These are phyloP conservation scores for Penicillium sp. DNA, from an alignment of 2,329 filamentous ascomycete genomes.

Conservation along the genomic window DNA sequence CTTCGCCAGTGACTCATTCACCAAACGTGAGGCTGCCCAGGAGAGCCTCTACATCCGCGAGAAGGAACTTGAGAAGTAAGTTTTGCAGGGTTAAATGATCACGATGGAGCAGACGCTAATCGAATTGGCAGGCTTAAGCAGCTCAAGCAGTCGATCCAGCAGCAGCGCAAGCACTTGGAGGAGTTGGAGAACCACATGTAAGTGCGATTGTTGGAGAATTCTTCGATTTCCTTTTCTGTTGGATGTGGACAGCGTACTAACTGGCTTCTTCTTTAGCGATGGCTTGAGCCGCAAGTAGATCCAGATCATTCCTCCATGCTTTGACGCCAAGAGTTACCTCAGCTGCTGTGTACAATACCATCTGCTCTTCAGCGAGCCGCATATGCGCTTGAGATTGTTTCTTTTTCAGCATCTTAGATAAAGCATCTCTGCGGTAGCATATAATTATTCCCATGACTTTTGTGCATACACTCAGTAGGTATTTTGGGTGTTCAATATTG, in stretches of 20 bases:
- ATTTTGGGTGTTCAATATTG: too few species aligned
- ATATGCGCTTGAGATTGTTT: neutral
- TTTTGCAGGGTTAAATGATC: neutral
- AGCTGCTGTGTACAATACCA: conserved; percentile 16
- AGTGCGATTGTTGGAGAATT: conserved; percentile 36
- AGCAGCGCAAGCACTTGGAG: conserved; percentile 79
- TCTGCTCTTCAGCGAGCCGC: conserved; percentile 10
- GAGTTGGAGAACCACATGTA: conserved; percentile 86
- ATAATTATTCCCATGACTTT: neutral
- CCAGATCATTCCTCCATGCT: neutral
- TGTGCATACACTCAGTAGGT: neutral
- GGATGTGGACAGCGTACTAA: conserved; percentile 8
- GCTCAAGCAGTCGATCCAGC: conserved; percentile 64
- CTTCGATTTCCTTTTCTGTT: neutral
- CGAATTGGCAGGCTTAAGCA: conserved; percentile 54
- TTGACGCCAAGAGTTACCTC: neutral
- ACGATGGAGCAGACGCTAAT: conserved; percentile 6
- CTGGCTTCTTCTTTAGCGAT: conserved; percentile 52
- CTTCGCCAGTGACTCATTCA: conserved; percentile 74
- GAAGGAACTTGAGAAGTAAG: conserved; percentile 81
- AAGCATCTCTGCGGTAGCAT: conserved; percentile 12
- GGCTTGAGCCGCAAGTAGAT: conserved; percentile 66
- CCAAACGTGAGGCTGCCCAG: conserved; percentile 79
- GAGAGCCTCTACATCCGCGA: conserved; percentile 81
- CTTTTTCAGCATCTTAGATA: conserved; percentile 8